A percentile compares a stretch with the other conserved stretches of the same genome.
These are phyloP conservation scores for Monilinia fructicola DNA, from an alignment of 2,329 filamentous ascomycete species.

Conservation along the genomic window DNA sequence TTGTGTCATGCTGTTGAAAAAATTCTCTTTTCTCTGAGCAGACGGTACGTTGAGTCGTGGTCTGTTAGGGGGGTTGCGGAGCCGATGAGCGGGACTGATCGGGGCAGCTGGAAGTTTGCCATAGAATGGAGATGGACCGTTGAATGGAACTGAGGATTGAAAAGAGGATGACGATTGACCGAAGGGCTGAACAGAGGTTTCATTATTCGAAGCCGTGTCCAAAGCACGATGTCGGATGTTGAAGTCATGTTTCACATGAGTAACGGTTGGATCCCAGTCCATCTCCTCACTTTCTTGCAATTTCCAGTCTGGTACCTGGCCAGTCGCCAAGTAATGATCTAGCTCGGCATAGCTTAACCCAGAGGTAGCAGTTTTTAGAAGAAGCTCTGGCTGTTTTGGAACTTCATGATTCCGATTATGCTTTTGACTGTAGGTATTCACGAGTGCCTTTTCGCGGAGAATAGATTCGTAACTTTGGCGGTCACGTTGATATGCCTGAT, in stretches of 20 bases:
- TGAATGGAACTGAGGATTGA: background rate
- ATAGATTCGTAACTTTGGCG: conserved; percentile 5
- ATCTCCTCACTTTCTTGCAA: conserved; percentile 47
- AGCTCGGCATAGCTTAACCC: conserved; percentile 26
- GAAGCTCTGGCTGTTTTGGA: conserved; percentile 29
- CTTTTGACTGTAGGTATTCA: background rate
- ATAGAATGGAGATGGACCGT: conserved; percentile 55
- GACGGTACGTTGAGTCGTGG: conserved; percentile 52
- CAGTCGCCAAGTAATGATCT: conserved; percentile 25
- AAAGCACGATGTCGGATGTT: conserved; percentile 57
- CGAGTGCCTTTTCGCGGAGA: background rate
- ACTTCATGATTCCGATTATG: background rate
- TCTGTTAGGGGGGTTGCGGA: conserved; percentile 61
- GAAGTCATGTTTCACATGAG: conserved; percentile 17
- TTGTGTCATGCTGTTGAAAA: conserved; percentile 45
- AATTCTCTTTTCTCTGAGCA: conserved; percentile 49
- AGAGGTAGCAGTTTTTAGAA: conserved; percentile 12
- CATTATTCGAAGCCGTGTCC: conserved; percentile 45
- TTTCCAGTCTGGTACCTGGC: conserved; percentile 10
- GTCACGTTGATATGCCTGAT: background rate
- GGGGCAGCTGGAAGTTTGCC: conserved; percentile 70
- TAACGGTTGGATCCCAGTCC: conserved; percentile 62
- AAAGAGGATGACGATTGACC: conserved; percentile 16
- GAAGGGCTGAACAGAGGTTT: conserved; percentile 42
- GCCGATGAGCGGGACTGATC: conserved; percentile 60